Conservation (phyloP, 345 rosid genomes). For the Citrus trifoliata region DNA sequence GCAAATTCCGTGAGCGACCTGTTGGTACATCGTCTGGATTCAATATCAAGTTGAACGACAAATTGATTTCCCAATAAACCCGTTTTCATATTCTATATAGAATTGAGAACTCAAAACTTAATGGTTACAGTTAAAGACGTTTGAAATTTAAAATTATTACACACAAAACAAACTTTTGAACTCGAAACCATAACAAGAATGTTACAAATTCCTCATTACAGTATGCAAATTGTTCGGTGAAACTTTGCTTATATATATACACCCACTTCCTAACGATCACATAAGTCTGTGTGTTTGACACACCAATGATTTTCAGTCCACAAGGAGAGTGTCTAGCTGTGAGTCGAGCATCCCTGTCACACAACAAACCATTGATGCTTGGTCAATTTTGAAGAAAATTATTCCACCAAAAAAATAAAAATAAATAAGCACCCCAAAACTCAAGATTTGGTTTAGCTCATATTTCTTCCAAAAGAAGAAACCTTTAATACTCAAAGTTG, state of each 20-base stretch:
- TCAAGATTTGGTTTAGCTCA: not conserved
- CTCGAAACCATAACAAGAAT: too few relatives aligned
- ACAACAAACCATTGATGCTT: not conserved
- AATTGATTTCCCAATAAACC: not conserved
- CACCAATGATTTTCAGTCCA: constrained; percentile 1
- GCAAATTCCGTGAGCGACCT: not conserved
- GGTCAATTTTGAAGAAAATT: not conserved
- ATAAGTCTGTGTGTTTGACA: not conserved
- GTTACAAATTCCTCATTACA: not conserved
- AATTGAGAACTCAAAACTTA: too few relatives aligned
- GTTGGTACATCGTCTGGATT: not conserved
- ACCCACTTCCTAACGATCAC: not conserved
- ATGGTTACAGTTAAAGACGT: not conserved
- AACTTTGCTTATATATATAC: not conserved
- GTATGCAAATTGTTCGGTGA: not conserved
- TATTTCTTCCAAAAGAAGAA: not conserved
- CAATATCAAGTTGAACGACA: not conserved
- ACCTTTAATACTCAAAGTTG: too few relatives aligned
- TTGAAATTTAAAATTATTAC: not conserved
- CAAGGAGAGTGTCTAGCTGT: constrained; percentile 4
- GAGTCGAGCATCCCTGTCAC: not conserved
- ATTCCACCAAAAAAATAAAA: not conserved
- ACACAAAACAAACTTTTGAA: not conserved
- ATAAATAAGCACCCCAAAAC: not conserved
- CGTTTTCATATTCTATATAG: not conserved